Conservation (phyloP, 2,329 filamentous ascomycete genomes). For the Xylaria sp. region DNA sequence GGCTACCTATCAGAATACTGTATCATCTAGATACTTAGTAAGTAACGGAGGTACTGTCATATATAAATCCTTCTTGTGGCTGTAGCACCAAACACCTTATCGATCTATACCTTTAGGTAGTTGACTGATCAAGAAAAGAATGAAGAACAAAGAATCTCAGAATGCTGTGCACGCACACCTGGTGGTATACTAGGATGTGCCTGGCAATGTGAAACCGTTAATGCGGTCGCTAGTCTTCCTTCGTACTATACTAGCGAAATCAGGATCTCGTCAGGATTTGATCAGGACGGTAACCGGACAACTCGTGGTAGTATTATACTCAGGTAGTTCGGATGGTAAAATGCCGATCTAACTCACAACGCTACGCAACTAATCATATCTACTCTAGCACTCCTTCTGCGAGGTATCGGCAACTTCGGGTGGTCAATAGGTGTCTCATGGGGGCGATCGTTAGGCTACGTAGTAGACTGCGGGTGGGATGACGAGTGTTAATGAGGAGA, state of each 20-base stretch:
- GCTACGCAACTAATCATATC: not conserved
- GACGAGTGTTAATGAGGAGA: constrained; percentile 9
- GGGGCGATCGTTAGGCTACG: constrained; percentile 9
- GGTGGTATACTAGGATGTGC: not conserved
- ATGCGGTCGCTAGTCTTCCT: constrained; percentile 5
- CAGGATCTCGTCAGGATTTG: not conserved
- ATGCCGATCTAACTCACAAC: not conserved
- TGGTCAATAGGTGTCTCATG: constrained; percentile 4
- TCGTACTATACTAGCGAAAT: not conserved
- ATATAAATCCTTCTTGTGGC: no score
- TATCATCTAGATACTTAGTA: no score
- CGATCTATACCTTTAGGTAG: no score
- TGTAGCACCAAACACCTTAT: no score
- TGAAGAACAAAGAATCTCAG: not conserved
- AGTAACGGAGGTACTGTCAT: no score
- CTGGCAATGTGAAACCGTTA: constrained; percentile 23
- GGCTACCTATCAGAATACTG: no score
- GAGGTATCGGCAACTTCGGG: constrained; percentile 10
- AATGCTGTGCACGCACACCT: not conserved
- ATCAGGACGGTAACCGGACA: not conserved
- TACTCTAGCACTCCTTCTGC: not conserved
- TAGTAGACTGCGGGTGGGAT: not conserved
- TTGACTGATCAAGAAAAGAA: not conserved
- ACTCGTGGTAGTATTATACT: not conserved
- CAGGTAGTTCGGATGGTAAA: not conserved